Percentiles rank a stretch among this genome's conserved stretches.
Evolutionary conservation across 83 land plant genomes (phyloP).

Genomic region (Diphasiastrum complanatum): DNA sequence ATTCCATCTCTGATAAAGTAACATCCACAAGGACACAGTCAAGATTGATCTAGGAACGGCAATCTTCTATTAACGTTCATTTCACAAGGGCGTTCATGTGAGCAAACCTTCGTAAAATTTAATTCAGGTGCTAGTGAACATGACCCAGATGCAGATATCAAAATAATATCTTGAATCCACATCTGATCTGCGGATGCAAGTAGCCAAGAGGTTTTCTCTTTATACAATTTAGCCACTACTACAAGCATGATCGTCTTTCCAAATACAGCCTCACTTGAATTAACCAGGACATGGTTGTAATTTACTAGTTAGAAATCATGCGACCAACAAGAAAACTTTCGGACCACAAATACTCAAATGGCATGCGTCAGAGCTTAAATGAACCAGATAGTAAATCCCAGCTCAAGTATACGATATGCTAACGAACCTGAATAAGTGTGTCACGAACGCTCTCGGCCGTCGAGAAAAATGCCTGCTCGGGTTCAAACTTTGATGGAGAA

Average conservation of each 20-base stretch:
- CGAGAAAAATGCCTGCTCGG: conserved; percentile 74
- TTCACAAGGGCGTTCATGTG: background rate
- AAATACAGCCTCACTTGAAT: background rate
- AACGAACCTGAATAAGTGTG: conserved; percentile 46
- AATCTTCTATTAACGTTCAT: background rate
- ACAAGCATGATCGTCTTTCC: too few relatives aligned
- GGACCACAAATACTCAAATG: conserved; percentile 2
- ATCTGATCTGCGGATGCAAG: too few relatives aligned
- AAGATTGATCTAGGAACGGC: background rate
- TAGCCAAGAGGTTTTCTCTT: too few relatives aligned
- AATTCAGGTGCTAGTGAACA: background rate
- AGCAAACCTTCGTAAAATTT: background rate
- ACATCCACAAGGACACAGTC: background rate
- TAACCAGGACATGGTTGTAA: background rate
- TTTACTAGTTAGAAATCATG: background rate
- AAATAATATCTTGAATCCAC: too few relatives aligned
- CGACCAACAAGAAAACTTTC: background rate
- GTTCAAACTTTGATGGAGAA: conserved; percentile 68
- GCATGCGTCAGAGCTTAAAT: background rate
- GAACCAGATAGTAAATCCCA: background rate
- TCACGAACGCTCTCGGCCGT: conserved; percentile 82
- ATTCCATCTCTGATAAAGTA: conserved; percentile 74
- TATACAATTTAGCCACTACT: too few relatives aligned
- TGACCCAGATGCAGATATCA: too few relatives aligned
- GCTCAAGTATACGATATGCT: background rate